Evolutionary conservation across 1,139 yeast genomes (phyloP), one percentile per base, ranked within the genome.

Genomic region (Yamadazyma buinensis): DNA sequence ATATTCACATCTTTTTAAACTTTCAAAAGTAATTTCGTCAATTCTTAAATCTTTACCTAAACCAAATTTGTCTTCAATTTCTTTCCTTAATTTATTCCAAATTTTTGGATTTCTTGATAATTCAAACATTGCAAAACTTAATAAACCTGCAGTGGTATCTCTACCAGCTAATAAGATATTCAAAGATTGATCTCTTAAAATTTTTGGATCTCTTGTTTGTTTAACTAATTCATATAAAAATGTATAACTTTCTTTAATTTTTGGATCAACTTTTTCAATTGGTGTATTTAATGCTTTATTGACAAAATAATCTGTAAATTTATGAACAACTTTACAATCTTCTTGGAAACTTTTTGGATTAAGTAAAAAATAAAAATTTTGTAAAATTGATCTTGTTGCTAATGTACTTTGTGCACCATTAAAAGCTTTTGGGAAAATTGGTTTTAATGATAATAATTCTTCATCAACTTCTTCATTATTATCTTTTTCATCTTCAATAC

Each of bases 141-240:
- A 63, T 29, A 73, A 55, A 2, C 75, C 72, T 1, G 81, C 80
- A 12, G 81, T 75, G 29, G 82, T 75, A 49, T 75, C 80, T 48
- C 80, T 61, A 14, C 78, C 80, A 18, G 80, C 80, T 19, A 75
- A 55, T 38, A 75, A 53, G 42, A 75, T 68, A 43, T 72, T 73
- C 44, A 75, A 55, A 26, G 71, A 61, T 51, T 75, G 79, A 46
- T 73, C 77, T 33, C 77, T 63, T 43, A 75, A 63, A n/a, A 65
- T 58, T 23, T 44, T 53, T 8, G 74, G 75, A 48, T 75, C 68
- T 36, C 68, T 61, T 1, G 80, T 72, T 43, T 70, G 70, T 46
- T 72, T 69, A 23, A 59, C 72, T 42, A 75, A 61, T 43, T 72
- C 78, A 40, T 68, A 68, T 43, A 75, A 60, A 49, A 75, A 74